Evolutionary conservation across 768 basidiomycete species (phyloP), one percentile per base, ranked within the genome.

Genomic region (Candolleomyces efflorescens): DNA sequence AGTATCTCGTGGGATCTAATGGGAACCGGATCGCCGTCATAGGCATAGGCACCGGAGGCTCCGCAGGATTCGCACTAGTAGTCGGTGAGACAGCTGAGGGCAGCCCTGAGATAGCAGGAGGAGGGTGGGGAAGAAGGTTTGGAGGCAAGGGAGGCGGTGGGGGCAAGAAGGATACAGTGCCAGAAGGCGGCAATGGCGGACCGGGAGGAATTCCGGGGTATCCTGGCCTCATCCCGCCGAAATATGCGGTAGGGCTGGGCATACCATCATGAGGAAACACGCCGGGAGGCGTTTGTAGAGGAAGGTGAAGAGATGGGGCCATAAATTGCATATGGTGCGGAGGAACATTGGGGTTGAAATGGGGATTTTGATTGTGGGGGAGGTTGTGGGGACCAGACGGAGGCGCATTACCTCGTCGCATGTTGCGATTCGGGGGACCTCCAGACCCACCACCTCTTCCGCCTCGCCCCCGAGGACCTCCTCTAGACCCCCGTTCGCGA

Each of bases 1-100:
- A 85, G 64, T 79, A 87, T 50, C 85, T 71, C 51, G 81, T 84
- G 22, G 82, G 71, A 65, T 94, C 92, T 12, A 90, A 67, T 1
- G 84, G 78, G 73, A 82, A 86, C 4, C 78, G 63, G 13, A 84
- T 53, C 15, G 67, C 67, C 1, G 81, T 72, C 46, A 77, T 55
- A 3, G 85, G 81, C 18, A 75, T 68, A 2, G 83, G 82, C 17
- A 84, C 66, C 37, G 70, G 76, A 44, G 70, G 73, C 36, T 60
- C 56, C 39, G 53, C n/a, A 15, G 63, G 59, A 38, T 55, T 46
- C 5, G 67, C 65, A 10, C 73, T 65, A 38, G 69, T 65, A 17
- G 68, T 63, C 26, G 69, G 67, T 6, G 60, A 44, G 10, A 61
- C 55, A 17, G 53, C 41, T 18, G 47, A 66, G 5, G 27, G 27